Evolutionary conservation across 768 basidiomycete species (phyloP).

Genomic region (Boletus eberwhitei): DNA sequence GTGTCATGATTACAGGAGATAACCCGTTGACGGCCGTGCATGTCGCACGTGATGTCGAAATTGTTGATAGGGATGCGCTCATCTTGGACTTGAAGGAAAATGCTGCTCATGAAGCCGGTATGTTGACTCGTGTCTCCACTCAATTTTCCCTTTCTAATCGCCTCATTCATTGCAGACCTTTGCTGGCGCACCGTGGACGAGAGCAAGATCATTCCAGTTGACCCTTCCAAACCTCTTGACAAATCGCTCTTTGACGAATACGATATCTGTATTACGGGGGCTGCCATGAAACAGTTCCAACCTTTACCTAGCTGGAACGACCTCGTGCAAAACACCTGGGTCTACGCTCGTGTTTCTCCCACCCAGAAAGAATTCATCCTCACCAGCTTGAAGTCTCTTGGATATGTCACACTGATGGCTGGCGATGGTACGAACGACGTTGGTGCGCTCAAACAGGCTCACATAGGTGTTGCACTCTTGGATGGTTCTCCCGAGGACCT

Average conservation of each 20-base stretch:
- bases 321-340: conserved; percentile 94
- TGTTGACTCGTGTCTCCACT: conserved; percentile 21
- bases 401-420: conserved; percentile 95
- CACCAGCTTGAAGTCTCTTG: conserved; percentile 82
- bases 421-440: conserved; percentile 99
- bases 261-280: conserved; percentile 96
- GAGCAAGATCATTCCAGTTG: conserved; percentile 79
- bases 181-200: conserved; percentile 96
- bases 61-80: conserved; percentile 91
- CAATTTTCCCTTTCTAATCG: background rate
- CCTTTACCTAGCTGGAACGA: conserved; percentile 65
- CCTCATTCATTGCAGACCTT: conserved; percentile 51
- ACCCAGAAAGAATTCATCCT: conserved; percentile 94
- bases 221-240: conserved; percentile 79
- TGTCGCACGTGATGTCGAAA: conserved; percentile 94
- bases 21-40: conserved; percentile 97
- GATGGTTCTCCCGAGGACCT: conserved; percentile 92
- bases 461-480: conserved; percentile 90
- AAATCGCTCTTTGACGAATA: conserved; percentile 73
- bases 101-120: conserved; percentile 63
- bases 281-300: conserved; percentile 87
- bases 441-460: conserved; percentile 96
- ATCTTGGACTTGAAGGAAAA: conserved; percentile 91
- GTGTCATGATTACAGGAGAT: conserved; percentile 99
- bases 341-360: conserved; percentile 97